These are phyloP conservation scores for Blastocystis sp. DNA, from an alignment of 352 stramenopile species.

Conservation along the genomic window DNA sequence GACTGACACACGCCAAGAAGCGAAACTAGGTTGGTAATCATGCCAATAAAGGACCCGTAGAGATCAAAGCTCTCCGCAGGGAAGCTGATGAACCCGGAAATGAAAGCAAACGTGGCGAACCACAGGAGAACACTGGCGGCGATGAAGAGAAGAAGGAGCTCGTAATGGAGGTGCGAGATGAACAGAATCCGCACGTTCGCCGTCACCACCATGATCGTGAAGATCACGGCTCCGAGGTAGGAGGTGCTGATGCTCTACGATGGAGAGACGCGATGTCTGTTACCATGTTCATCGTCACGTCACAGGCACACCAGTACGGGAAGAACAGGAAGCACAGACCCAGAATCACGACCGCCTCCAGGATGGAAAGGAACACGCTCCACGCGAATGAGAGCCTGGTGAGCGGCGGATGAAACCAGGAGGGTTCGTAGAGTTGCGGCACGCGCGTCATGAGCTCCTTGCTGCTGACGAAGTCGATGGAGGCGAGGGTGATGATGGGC, in stretches of 20 bases:
- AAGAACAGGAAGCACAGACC: conserved; percentile 33
- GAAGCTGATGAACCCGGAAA: conserved; percentile 29
- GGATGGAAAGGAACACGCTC: conserved; percentile 21
- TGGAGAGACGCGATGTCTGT: background rate
- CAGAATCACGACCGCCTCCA: conserved; percentile 34
- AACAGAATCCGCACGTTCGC: conserved; percentile 49
- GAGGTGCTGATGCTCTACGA: conserved; percentile 52
- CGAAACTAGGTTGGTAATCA: conserved; percentile 23
- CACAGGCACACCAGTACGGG: background rate
- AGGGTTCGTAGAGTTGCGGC: conserved; percentile 22
- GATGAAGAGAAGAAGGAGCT: conserved; percentile 22
- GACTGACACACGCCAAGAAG: background rate
- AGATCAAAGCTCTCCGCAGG: conserved; percentile 60
- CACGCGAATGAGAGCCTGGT: background rate
- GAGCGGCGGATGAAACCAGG: conserved; percentile 28
- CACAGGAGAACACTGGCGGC: conserved; percentile 31
- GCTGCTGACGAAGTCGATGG: conserved; percentile 46
- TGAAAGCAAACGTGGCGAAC: conserved; percentile 16
- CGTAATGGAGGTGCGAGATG: conserved; percentile 24
- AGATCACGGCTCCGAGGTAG: conserved; percentile 26
- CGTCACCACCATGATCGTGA: conserved; percentile 45
- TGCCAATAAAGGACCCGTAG: conserved; percentile 46
- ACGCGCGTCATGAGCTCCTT: conserved; percentile 47
- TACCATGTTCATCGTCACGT: conserved; percentile 52
- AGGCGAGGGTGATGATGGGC: conserved; percentile 33